Conservation (phyloP, 805 yeast genomes). For the Zygosaccharomyces kombuchaensis region DNA sequence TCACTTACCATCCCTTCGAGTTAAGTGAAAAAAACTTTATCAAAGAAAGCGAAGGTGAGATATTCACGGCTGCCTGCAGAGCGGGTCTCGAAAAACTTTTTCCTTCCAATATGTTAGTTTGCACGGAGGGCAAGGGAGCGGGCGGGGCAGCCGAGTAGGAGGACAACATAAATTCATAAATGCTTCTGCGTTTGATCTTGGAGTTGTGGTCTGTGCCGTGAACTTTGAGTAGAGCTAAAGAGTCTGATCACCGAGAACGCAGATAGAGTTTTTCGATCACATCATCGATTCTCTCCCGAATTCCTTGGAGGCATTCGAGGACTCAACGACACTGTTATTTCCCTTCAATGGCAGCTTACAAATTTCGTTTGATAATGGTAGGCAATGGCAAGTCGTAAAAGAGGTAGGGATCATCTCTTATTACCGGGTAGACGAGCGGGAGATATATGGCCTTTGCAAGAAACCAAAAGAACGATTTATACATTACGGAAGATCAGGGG, state of each 20-base stretch:
- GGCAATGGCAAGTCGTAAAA: constrained; percentile 36
- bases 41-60: too few relatives aligned
- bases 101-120: too few relatives aligned
- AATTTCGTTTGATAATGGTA: constrained; percentile 49
- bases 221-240: constrained; percentile 16
- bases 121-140: too few relatives aligned
- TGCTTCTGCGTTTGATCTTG: not conserved
- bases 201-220: not conserved
- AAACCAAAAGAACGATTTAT: constrained; percentile 5
- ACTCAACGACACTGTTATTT: constrained; percentile 42
- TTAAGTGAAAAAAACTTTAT: too few relatives aligned
- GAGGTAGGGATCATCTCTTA: constrained; percentile 5
- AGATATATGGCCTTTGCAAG: constrained; percentile 4
- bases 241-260: constrained; percentile 11
- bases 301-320: constrained; percentile 41
- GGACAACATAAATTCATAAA: too few relatives aligned
- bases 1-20: too few relatives aligned
- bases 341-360: constrained; percentile 28
- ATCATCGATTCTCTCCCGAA: not conserved
- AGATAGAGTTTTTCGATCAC: not conserved
- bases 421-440: constrained; percentile 14
- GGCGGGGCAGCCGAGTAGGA: too few relatives aligned
- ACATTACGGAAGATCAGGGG: constrained; percentile 29
- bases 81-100: too few relatives aligned
- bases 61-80: too few relatives aligned